Base-by-base conservation (phyloP, 345 rosid genomes). In the Populus euphratica region DNA sequence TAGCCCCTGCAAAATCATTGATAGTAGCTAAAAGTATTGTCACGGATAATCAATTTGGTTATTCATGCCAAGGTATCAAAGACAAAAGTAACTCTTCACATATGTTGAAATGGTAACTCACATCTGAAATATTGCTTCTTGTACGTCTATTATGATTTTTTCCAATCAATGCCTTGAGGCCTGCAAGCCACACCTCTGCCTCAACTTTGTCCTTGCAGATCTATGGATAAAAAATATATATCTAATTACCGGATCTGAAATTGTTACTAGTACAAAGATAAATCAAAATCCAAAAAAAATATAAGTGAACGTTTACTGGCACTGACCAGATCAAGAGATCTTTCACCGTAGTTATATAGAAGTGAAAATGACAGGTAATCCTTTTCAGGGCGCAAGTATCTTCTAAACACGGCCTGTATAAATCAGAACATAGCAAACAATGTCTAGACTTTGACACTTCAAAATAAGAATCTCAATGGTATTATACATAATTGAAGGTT, bases 191-290 rank as follows among this genome's bases (percentile, higher is more conserved):
- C 73, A 91, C 92, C 87, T 93, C 95, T 35, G 89, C 87, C 89
- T 96, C 98, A 81, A 86, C 90, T 83, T 96, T 90, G 85, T 96
- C 99, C 86, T 96, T 96, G 90, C 98, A 96, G 77, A 96, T 96
- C 98, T 96, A 85, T 74, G 43, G 76, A 79, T 43, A 38, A n/a
- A 43, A 79, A 75, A 75, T 74, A 43, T 41, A 82, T 43, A 44
- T 17, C 35, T 44, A 83, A 68, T 78, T 73, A 67, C 27, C 10
- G 50, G 44, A 80, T 50, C 21, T 75, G 43, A 77, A 76, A 66
- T 38, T 54, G 43, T 72, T 25, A 68, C 41, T 59, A 62, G 36
- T 66, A 20, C 33, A 29, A 41, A 61, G 31, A 73, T 38, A 33
- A 73, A 68, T 65, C 12, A 23, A 39, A 43, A 5, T 16, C 49